Base-by-base conservation (phyloP, 805 yeast species). In the Spathaspora gorwiae region DNA sequence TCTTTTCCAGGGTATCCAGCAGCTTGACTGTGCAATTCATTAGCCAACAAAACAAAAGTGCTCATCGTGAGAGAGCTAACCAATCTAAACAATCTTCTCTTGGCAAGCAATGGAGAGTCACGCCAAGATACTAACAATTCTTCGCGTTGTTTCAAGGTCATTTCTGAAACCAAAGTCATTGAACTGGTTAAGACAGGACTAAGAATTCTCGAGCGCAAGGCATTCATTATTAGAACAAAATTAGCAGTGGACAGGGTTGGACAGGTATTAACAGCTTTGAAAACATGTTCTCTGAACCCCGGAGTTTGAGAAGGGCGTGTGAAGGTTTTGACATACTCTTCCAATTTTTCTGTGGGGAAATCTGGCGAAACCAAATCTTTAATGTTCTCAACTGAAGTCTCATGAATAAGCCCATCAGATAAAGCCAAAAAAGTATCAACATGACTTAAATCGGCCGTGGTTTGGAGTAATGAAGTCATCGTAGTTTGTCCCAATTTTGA, bases 1-100 rank as follows among this genome's bases (percentile, higher is more conserved):
- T 70, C 75, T 8, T 41, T 50, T 5, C 55, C 62, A 1, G 78
- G 76, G 47, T 59, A 68, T 30, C 72, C 72, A 47, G 64, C 51
- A n/a, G 73, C 72, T 47, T 60, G 51, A 34, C 55, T 50, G 47
- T 70, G 70, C 30, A 66, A 45, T 1, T 64, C 68, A 6, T 66
- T 59, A 7, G 70, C 68, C 15, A 57, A 37, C 12, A 53, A 47
- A 5, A 55, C 50, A 47, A 61, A 73, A 0, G 64, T 48, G 29
- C 55, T 37, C 15, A 60, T 43, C 7, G 66, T 45, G 12, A 72
- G 29, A 7, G 60, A 42, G 14, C 47, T 35, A 37, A 75, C 43
- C 19, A 66, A 52, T 26, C 60, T 49, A 52, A 60, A 70, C 7
- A 77, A 51, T 44, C 62, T 55, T 38, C 76, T 64, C 42, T 67